These are phyloP conservation scores for Pichia inconspicua DNA, from an alignment of 1,139 yeast genomes.

Conservation along the genomic window DNA sequence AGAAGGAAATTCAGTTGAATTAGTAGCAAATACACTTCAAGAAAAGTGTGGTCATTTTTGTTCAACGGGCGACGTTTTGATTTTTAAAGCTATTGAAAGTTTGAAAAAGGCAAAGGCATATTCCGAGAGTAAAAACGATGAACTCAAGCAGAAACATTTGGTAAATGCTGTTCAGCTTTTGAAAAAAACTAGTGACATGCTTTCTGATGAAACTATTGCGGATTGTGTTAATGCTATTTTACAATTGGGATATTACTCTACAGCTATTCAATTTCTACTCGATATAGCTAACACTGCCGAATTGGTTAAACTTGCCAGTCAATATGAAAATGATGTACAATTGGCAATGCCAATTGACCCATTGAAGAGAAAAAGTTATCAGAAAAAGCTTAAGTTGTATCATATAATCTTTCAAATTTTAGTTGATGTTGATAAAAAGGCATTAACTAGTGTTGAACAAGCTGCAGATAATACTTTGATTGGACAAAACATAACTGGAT, in stretches of 20 bases:
- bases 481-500: slow-evolving; percentile 8
- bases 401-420: slow-evolving; percentile 67
- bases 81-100: slow-evolving; percentile 90
- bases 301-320: slow-evolving; percentile 47
- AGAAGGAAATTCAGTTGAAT: slow-evolving; percentile 89
- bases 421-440: slow-evolving; percentile 61
- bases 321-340: slow-evolving; percentile 42
- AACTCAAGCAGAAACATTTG: slow-evolving; percentile 54
- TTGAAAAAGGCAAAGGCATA: slow-evolving; percentile 78
- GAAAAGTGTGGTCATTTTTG: slow-evolving; percentile 94
- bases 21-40: slow-evolving; percentile 80
- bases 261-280: slow-evolving; percentile 78
- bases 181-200: slow-evolving; percentile 65
- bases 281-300: slow-evolving; percentile 69
- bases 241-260: slow-evolving; percentile 69
- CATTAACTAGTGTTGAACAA: slow-evolving; percentile 45
- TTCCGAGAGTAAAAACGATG: slow-evolving; percentile 60
- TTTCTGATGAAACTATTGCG: slow-evolving; percentile 71
- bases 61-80: slow-evolving; percentile 85
- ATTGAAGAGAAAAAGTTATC: slow-evolving; percentile 17
- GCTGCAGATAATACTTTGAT: slow-evolving; percentile 20
- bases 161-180: slow-evolving; percentile 69
- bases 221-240: slow-evolving; percentile 77
- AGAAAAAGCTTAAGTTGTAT: slow-evolving; percentile 50
- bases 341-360: slow-evolving; percentile 20